These are phyloP conservation scores for Mychonastes homosphaera DNA, from an alignment of 139 green algal genomes.

Conservation along the genomic window DNA sequence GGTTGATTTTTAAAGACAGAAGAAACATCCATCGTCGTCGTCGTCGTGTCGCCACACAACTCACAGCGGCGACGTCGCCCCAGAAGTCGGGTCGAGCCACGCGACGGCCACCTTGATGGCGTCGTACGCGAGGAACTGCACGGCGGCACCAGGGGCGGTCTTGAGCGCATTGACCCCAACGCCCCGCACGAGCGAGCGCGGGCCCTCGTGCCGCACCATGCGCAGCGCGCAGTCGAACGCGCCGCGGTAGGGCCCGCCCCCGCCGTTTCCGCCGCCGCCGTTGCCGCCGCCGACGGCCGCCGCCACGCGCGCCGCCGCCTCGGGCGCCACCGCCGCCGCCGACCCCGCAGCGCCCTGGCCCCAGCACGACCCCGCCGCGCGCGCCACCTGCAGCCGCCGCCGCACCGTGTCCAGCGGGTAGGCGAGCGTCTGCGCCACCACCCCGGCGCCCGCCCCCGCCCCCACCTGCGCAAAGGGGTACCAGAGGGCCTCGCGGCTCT, in stretches of 20 bases:
- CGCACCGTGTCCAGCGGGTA: slow-evolving; percentile 58
- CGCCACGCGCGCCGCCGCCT: background rate
- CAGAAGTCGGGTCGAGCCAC: slow-evolving; percentile 35
- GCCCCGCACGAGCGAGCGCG: slow-evolving; percentile 38
- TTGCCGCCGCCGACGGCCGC: background rate
- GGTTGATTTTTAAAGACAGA: too few species aligned
- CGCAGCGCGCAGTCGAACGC: slow-evolving; percentile 30
- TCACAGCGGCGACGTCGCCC: slow-evolving; percentile 34
- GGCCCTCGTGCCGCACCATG: slow-evolving; percentile 22
- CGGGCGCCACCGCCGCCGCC: background rate
- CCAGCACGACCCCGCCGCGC: slow-evolving; percentile 8
- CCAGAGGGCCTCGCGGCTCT: slow-evolving; percentile 23
- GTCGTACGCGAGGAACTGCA: slow-evolving; percentile 56
- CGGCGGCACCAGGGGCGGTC: slow-evolving; percentile 35
- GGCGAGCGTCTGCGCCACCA: slow-evolving; percentile 36
- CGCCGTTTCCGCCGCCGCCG: background rate
- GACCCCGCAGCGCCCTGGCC: background rate
- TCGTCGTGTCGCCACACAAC: too few species aligned
- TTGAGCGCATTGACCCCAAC: slow-evolving; percentile 36
- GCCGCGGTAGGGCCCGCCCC: slow-evolving; percentile 6
- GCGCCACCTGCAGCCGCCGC: slow-evolving; percentile 46
- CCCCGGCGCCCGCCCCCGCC: slow-evolving; percentile 35
- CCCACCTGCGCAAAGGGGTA: slow-evolving; percentile 50
- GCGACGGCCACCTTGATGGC: slow-evolving; percentile 30
- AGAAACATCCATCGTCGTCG: too few species aligned